Base-by-base conservation (phyloP, 345 rosid genomes). In the Stellera chamaejasme region DNA sequence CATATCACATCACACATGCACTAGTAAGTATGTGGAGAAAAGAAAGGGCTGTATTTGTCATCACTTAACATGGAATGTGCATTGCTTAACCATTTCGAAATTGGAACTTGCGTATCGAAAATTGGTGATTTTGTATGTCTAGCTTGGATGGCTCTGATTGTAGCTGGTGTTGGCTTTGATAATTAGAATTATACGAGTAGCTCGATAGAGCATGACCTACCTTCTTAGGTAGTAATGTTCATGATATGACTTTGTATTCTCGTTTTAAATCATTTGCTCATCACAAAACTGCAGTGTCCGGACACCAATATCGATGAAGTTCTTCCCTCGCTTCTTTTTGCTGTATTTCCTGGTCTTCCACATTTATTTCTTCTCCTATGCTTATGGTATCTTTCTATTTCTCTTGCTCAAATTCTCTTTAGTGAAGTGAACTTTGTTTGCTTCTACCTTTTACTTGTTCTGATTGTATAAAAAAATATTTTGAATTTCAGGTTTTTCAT, bases 271-370 rank as follows among this genome's bases (percentile, higher is more conserved):
- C 25, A 10, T 59, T n/a, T 69, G 43, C 14, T 55, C 67, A 13
- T 48, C 43, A 27, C 60, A 39, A 25, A 54, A 32, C 61, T 74
- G 88, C 90, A 94, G 99, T 69, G 99, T 94, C 48, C 84, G 95
- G 65, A 94, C 99, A 5, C 93, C 99, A 58, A 77, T 94, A 78
- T 94, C 93, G 43, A 90, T 90, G 97, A 94, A 94, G 84, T 94
- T 90, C 82, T 94, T 94, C 67, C 97, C 99, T 9, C 99, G 97
- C 62, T 94, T 94, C 85, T 90, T 94, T 54, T 65, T 90, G 73
- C 92, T 94, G 42, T 94, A 94, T 71, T 90, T 94, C 77, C 84
- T 94, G 78, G 97, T 87, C 66, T 94, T 94, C 70, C 99, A 94
- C 67, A 94, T 94, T 52, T 94, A 90, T 69, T 94, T 90, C 85